Evolutionary conservation across 1,284 basidiomycete genomes (phyloP), one percentile per base, ranked within the genome.

Genomic region (Fereydounia khargensis): DNA sequence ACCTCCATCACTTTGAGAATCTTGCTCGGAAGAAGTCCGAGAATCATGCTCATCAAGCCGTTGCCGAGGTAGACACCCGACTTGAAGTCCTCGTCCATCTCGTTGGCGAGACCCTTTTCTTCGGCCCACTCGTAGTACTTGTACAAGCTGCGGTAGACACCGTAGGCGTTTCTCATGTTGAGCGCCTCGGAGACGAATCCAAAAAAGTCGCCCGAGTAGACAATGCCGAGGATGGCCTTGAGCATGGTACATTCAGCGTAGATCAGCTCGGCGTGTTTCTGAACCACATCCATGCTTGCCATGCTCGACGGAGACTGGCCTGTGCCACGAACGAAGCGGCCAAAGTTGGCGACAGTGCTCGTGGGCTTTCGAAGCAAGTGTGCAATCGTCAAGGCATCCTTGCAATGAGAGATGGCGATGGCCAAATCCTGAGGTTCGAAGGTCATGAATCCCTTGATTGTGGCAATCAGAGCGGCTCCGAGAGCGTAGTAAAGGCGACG

Each of bases 401-500:
- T 69, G 60, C 71, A 73, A 42, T 69, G 64, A 23, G 63, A 68
- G 20, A 74, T 73, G 33, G 73, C 73, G 22, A 61, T 62, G 10
- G 65, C 70, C 7, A 75, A 42, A 39, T 75, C 71, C 17, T 59
- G 53, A 11, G 68, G 73, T 40, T 75, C 71, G 37, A 74, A 75
- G 1, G 73, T 75, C 73, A 75, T 75, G 53, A 75, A 66, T n/a
- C 64, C 71, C 46, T 75, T 75, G 57, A 75, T 74, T 19, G 68
- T 66, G 13, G 69, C 65, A 21, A 75, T 72, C 20, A 75, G 51
- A 24, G 66, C 68, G 38, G 62, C 61, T 7, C 68, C 73, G 39
- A 75, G 58, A 3, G 73, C 71, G 35, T 74, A 70, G 62, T 75
- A 75, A 21, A 75, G 57, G 10, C 62, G 53, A 10, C 28, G 38